Evolutionary conservation across 768 basidiomycete species (phyloP).

Genomic region (Boletus fagicola): DNA sequence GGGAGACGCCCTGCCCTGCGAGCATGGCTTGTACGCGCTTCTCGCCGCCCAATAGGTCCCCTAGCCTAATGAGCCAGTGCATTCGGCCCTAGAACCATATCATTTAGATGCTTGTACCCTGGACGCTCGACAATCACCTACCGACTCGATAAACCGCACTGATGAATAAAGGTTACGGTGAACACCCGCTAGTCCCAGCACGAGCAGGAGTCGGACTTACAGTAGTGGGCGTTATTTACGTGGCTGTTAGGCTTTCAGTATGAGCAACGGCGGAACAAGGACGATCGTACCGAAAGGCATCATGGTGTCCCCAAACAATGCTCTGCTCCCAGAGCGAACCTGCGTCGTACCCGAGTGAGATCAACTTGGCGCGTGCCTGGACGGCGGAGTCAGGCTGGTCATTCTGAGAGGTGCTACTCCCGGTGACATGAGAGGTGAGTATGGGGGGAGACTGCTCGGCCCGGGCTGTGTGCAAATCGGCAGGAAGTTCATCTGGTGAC

Average conservation of each 20-base stretch:
- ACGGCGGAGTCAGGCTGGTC: constrained; percentile 17
- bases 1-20: constrained; percentile 59
- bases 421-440: background rate
- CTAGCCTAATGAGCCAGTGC: constrained; percentile 61
- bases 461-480: constrained; percentile 1
- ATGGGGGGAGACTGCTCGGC: constrained; percentile 8
- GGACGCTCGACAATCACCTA: constrained; percentile 27
- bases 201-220: constrained; percentile 35
- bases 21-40: constrained; percentile 55
- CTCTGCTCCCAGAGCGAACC: constrained; percentile 73
- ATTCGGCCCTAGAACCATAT: constrained; percentile 54
- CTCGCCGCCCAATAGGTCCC: constrained; percentile 57
- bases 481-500: constrained; percentile 47
- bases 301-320: constrained; percentile 79
- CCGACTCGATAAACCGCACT: constrained; percentile 74
- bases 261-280: background rate
- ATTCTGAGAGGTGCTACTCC: background rate
- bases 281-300: constrained; percentile 61
- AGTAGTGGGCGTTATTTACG: constrained; percentile 74
- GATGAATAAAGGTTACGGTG: background rate
- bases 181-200: background rate
- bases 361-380: constrained; percentile 44
- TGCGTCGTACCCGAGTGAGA: constrained; percentile 54
- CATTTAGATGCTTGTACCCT: background rate
- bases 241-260: constrained; percentile 44